Conservation (phyloP, 371 early-diverging fungal species). For the Mortierella sp. region DNA sequence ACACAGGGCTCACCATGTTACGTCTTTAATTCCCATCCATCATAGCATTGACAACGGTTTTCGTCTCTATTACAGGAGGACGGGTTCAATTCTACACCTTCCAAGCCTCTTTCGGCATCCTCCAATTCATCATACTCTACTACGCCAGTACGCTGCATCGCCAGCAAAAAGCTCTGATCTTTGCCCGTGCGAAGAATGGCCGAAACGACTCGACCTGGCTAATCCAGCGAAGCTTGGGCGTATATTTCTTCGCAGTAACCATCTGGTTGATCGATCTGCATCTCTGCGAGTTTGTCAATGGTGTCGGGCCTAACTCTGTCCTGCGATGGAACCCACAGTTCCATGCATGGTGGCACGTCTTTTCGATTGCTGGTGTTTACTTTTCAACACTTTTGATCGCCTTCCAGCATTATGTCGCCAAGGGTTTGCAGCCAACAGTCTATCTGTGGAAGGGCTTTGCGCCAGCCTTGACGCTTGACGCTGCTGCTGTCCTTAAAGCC, state of each 20-base stretch:
- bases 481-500: not conserved
- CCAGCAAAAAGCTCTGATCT: slow-evolving; percentile 17
- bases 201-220: slow-evolving; percentile 33
- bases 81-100: slow-evolving; percentile 49
- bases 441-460: slow-evolving; percentile 47
- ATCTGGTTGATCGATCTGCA: slow-evolving; percentile 36
- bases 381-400: slow-evolving; percentile 42
- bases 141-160: slow-evolving; percentile 30
- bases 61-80: slow-evolving; percentile 45
- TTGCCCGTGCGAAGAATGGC: not conserved
- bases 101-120: slow-evolving; percentile 49
- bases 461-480: slow-evolving; percentile 32
- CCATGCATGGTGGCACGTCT: slow-evolving; percentile 53
- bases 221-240: slow-evolving; percentile 36
- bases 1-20: not conserved
- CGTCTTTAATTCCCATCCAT: not conserved
- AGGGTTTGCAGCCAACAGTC: slow-evolving; percentile 28
- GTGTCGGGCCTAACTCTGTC: slow-evolving; percentile 25
- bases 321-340: slow-evolving; percentile 33
- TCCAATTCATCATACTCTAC: slow-evolving; percentile 41
- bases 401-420: slow-evolving; percentile 47
- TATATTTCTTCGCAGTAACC: slow-evolving; percentile 37
- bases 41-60: slow-evolving; percentile 33
- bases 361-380: slow-evolving; percentile 42
- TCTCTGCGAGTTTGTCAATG: slow-evolving; percentile 30